Conservation (phyloP, 306 rosid genomes). For the Dalbergia oliveri region DNA sequence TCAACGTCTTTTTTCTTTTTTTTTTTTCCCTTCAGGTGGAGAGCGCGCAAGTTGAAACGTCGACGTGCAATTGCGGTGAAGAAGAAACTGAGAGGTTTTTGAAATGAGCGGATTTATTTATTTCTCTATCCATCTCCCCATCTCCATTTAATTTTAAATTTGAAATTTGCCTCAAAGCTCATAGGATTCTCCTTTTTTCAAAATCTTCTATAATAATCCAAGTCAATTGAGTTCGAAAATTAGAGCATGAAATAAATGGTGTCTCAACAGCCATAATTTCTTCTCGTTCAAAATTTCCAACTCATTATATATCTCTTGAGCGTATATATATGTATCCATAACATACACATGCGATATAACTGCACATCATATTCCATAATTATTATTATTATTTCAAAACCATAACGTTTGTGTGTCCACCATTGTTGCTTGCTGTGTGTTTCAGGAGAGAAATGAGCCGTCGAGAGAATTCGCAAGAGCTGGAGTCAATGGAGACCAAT, state of each 20-base stretch:
- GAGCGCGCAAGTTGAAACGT: slow-evolving; percentile 74
- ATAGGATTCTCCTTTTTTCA: slow-evolving; percentile 39
- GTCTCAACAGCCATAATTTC: slow-evolving; percentile 31
- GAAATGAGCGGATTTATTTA: slow-evolving; percentile 16
- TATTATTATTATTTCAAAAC: slow-evolving; percentile 2
- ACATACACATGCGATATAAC: neutral
- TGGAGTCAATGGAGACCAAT: slow-evolving; percentile 55
- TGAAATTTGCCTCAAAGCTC: slow-evolving; percentile 21
- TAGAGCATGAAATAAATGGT: slow-evolving; percentile 25
- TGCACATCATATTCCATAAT: neutral
- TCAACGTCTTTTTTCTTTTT: slow-evolving; percentile 18
- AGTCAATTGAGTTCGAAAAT: slow-evolving; percentile 36
- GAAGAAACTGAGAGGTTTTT: slow-evolving; percentile 64
- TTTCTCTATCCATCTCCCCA: neutral
- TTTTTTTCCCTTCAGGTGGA: slow-evolving; percentile 58
- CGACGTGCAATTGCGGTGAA: slow-evolving; percentile 62
- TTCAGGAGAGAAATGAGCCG: slow-evolving; percentile 76
- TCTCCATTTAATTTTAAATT: slow-evolving; percentile 21
- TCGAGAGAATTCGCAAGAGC: slow-evolving; percentile 53
- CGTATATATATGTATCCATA: neutral
- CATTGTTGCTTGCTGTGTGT: slow-evolving; percentile 23
- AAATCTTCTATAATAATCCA: slow-evolving; percentile 35
- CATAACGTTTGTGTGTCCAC: slow-evolving; percentile 17
- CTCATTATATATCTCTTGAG: neutral
- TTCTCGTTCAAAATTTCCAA: slow-evolving; percentile 29